Evolutionary conservation across 371 early-diverging fungal species (phyloP).

Genomic region (Circinella umbellata): DNA sequence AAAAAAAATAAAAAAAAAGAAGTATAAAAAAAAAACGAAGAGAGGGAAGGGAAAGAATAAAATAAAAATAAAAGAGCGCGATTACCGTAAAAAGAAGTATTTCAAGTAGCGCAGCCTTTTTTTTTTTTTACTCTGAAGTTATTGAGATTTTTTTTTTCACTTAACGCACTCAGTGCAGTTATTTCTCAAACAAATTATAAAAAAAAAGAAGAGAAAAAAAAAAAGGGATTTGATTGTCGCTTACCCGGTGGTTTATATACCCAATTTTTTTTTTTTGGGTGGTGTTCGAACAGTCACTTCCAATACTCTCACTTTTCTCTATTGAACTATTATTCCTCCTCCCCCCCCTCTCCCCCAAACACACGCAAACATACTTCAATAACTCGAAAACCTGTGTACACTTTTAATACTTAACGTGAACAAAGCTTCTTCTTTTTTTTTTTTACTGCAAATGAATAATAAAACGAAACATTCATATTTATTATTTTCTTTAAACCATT

Average conservation of each 20-base stretch:
- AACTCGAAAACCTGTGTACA: too few relatives aligned
- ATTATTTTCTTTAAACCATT: too few relatives aligned
- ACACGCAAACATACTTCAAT: not conserved
- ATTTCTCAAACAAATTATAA: not conserved
- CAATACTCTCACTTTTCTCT: not conserved
- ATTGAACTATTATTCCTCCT: not conserved
- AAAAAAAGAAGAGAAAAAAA: not conserved
- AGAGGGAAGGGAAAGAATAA: slow-evolving; percentile 3
- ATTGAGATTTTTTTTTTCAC: too few relatives aligned
- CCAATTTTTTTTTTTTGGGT: not conserved
- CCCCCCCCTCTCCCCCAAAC: not conserved
- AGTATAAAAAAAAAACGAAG: not conserved
- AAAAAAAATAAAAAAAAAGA: slow-evolving; percentile 12
- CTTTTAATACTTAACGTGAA: too few relatives aligned
- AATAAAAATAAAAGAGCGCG: not conserved
- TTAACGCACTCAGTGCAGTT: too few relatives aligned
- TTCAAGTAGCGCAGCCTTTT: too few relatives aligned
- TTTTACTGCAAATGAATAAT: too few relatives aligned
- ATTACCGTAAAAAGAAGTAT: slow-evolving; percentile 4
- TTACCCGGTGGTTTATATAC: not conserved
- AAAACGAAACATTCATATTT: too few relatives aligned
- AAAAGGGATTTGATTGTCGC: not conserved
- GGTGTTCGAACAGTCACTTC: not conserved
- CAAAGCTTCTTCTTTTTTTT: too few relatives aligned
- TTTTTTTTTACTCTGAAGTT: too few relatives aligned